These are phyloP conservation scores for Phalaenopsis hybrid DNA, from an alignment of 116 monocot genomes.

Conservation along the genomic window DNA sequence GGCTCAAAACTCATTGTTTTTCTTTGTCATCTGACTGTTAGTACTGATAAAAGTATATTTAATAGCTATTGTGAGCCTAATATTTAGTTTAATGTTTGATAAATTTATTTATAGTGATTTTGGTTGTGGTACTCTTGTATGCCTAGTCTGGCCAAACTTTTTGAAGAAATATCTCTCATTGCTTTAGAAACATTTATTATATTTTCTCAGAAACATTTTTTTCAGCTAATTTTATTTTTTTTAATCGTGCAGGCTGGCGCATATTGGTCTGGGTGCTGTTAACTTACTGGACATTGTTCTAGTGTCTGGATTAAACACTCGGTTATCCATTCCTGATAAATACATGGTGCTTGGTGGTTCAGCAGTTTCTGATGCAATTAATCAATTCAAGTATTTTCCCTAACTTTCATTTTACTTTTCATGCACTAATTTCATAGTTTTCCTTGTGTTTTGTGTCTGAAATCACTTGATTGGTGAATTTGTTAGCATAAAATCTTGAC, in stretches of 20 bases:
- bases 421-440: neutral
- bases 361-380: constrained; percentile 61
- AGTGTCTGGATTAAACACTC: constrained; percentile 40
- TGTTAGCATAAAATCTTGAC: neutral
- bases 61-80: too few species aligned
- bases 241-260: constrained; percentile 46
- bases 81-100: too few species aligned
- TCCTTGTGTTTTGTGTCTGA: neutral
- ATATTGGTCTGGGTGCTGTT: constrained; percentile 52
- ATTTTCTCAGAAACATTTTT: neutral
- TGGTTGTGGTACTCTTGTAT: too few species aligned
- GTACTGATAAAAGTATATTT: too few species aligned
- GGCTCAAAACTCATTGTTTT: too few species aligned
- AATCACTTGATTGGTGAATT: neutral
- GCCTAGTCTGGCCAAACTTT: too few species aligned
- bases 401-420: neutral
- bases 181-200: neutral
- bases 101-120: too few species aligned
- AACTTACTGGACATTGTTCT: constrained; percentile 46
- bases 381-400: constrained; percentile 75
- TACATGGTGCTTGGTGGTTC: constrained; percentile 72
- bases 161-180: neutral
- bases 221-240: neutral
- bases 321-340: constrained; percentile 56
- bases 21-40: too few species aligned